Base-by-base conservation (phyloP, 371 early-diverging fungal species). In the Mucor circinelloides region DNA sequence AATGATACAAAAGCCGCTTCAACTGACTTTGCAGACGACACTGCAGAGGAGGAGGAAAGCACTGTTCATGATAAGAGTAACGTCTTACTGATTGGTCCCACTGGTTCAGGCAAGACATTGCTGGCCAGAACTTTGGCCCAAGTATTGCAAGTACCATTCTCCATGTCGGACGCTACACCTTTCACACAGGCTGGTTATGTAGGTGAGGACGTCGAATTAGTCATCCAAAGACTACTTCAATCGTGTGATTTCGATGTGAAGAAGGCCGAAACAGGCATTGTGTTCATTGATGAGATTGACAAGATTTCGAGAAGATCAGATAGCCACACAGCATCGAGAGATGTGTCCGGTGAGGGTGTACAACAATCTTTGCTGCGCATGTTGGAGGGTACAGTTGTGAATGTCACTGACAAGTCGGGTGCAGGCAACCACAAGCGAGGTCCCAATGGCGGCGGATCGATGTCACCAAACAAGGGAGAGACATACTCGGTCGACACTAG, bases 131-230 rank as follows among this genome's bases (percentile, higher is more conserved):
- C 95, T 8, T 73, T 94, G 30, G 96, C 97, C 21, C 86, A 93
- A 64, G 81, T 94, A 2, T 85, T 96, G 31, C 86, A 94, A 40
- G 96, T 96, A 0, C 96, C 97, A 1, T 95, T 95, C 67, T 93
- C 94, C 0, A 92, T 94, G 83, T 92, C 91, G n/a, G 97, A 96
- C 72, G 97, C 97, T 4, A 96, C 95, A 1, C 91, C 95, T 10
- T 90, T 96, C 67, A 96, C 97, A 9, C 95, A 95, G 64, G 93
- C 96, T 8, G 97, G 97, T 6, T 96, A 96, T 74, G 96, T 96
- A 17, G 97, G 97, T 38, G 97, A 95, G 65, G 97, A 96, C 78
- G 95, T 96, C 17, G 97, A 96, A 71, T 73, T 88, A 15, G 93
- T 94, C 21, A 93, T 96, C 55, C 91, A 91, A 64, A 82, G 96